Conservation (phyloP, 495 filamentous ascomycete species). For the Daldinia concentrica region DNA sequence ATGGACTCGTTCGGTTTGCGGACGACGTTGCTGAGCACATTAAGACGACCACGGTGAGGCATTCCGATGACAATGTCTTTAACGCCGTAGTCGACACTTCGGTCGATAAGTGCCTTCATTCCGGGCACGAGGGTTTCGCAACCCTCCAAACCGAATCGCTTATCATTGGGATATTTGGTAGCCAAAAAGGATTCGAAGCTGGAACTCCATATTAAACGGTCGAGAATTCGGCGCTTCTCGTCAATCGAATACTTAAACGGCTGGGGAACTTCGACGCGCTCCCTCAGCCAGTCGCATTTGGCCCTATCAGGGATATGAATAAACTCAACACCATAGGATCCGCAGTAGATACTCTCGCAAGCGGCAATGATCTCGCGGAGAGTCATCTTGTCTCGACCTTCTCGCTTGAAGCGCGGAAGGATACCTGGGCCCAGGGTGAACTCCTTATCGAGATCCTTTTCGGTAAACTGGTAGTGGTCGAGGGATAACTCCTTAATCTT, state of each 20-base stretch:
- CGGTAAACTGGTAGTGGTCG: slow-evolving; percentile 91
- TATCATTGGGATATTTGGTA: slow-evolving; percentile 99
- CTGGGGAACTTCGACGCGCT: slow-evolving; percentile 90
- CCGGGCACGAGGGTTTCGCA: slow-evolving; percentile 95
- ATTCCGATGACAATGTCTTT: slow-evolving; percentile 99
- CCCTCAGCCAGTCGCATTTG: slow-evolving; percentile 97
- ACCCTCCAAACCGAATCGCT: slow-evolving; percentile 97
- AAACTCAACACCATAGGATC: slow-evolving; percentile 95
- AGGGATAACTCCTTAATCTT: slow-evolving; percentile 93
- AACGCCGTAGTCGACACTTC: slow-evolving; percentile 96
- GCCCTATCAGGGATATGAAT: slow-evolving; percentile 98
- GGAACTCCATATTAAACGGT: slow-evolving; percentile 97
- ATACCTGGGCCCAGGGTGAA: slow-evolving; percentile 95
- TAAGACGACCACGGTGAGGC: slow-evolving; percentile 98
- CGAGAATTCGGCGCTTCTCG: slow-evolving; percentile 96
- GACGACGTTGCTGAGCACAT: slow-evolving; percentile 97
- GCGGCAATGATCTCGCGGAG: slow-evolving; percentile 91
- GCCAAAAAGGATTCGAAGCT: slow-evolving; percentile 95
- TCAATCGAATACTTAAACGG: slow-evolving; percentile 96
- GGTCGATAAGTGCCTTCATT: slow-evolving; percentile 99
- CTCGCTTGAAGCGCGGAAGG: slow-evolving; percentile 88
- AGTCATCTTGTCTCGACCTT: slow-evolving; percentile 92
- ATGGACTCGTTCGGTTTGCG: slow-evolving; percentile 99
- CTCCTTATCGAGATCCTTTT: slow-evolving; percentile 92
- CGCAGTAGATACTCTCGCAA: slow-evolving; percentile 96